Evolutionary conservation across 371 early-diverging fungal genomes (phyloP).

Genomic region (Lichtheimia ramosa): DNA sequence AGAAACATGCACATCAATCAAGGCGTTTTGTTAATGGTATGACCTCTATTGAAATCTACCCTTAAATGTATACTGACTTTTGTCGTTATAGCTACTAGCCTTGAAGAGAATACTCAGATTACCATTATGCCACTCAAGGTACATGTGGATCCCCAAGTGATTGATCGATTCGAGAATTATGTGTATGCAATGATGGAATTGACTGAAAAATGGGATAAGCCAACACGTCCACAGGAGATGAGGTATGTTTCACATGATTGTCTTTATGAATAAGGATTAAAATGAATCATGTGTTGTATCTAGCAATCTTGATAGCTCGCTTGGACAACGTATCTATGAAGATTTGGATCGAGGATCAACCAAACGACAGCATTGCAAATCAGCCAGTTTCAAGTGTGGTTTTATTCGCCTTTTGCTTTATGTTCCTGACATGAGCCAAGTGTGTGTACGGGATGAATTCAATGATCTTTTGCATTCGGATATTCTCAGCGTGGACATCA

Average conservation of each 20-base stretch:
- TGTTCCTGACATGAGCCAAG: slow-evolving; percentile 49
- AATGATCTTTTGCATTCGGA: slow-evolving; percentile 33
- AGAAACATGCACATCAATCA: slow-evolving; percentile 20
- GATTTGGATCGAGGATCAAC: slow-evolving; percentile 19
- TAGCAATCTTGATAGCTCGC: slow-evolving; percentile 7
- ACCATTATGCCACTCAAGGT: slow-evolving; percentile 54
- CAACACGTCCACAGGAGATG: not conserved
- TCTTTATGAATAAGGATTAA: not conserved
- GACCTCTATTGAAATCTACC: not conserved
- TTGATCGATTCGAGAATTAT: slow-evolving; percentile 50
- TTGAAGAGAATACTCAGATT: slow-evolving; percentile 43
- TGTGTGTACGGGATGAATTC: slow-evolving; percentile 31
- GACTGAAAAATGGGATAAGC: slow-evolving; percentile 2
- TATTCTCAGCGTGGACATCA: slow-evolving; percentile 41
- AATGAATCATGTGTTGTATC: not conserved
- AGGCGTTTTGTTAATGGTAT: slow-evolving; percentile 22
- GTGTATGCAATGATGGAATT: slow-evolving; percentile 30
- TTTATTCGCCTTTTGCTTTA: slow-evolving; percentile 43
- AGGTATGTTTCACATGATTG: not conserved
- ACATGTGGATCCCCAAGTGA: slow-evolving; percentile 47
- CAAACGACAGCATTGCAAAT: slow-evolving; percentile 14
- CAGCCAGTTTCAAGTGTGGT: slow-evolving; percentile 25
- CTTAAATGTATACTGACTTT: not conserved
- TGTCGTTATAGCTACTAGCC: slow-evolving; percentile 14
- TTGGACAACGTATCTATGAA: slow-evolving; percentile 23